Conservation (phyloP, 768 basidiomycete genomes). For the Rubroboletus pulcherrimus region DNA sequence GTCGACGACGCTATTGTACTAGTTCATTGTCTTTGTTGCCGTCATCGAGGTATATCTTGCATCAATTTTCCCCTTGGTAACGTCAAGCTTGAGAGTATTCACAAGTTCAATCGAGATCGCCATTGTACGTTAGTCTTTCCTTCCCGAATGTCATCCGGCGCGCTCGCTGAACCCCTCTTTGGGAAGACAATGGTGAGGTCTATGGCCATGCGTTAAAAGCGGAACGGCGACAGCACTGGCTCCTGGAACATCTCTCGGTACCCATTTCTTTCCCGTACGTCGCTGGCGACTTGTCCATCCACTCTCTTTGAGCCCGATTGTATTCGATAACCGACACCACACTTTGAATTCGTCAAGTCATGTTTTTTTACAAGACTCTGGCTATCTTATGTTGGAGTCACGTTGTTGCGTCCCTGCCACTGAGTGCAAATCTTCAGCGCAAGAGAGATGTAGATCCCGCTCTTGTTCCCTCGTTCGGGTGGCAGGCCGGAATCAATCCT, state of each 20-base stretch:
- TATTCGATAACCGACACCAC: background rate
- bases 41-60: conserved; percentile 5
- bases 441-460: conserved; percentile 48
- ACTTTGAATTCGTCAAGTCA: conserved; percentile 4
- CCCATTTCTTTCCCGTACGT: conserved; percentile 3
- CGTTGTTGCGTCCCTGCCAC: conserved; percentile 12
- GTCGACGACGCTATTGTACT: background rate
- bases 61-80: background rate
- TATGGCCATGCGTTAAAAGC: background rate
- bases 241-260: conserved; percentile 2
- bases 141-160: background rate
- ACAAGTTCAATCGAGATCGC: background rate
- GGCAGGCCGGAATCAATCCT: conserved; percentile 53
- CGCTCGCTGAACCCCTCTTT: conserved; percentile 8
- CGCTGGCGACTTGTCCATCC: conserved; percentile 19
- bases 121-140: too few species aligned
- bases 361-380: conserved; percentile 14
- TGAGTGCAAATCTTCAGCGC: conserved; percentile 5
- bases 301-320: conserved; percentile 2
- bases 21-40: conserved; percentile 1
- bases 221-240: background rate
- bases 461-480: conserved; percentile 61
- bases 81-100: background rate
- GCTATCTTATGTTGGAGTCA: conserved; percentile 8
- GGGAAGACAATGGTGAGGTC: conserved; percentile 12